Evolutionary conservation across 2,329 filamentous ascomycete genomes (phyloP), one percentile per base, ranked within the genome.

Genomic region (Diatrype stigma): DNA sequence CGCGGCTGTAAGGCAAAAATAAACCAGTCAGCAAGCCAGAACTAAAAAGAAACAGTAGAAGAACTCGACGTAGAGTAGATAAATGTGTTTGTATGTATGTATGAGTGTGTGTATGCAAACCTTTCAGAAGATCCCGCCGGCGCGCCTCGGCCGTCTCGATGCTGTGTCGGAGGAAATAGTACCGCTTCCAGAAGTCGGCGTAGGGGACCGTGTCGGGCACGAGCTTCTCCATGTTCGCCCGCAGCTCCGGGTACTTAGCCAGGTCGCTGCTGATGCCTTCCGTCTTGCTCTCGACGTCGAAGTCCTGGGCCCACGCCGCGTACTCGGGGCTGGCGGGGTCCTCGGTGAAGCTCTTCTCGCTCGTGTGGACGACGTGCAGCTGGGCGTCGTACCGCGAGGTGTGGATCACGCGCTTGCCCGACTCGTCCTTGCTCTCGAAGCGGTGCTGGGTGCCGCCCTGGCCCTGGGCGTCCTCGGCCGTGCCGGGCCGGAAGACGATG

Each of bases 171-270:
- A 97, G 73, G 75, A 96, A 99, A 69, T 97, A 97, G 71, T 99
- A 99, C 50, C 94, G 81, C 66, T 82, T 87, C 93, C 94, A 99
- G 68, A 99, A 99, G 48, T 87, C 82, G 48, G 77, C 80, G 64
- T 99, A 99, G 32, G 92, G 81, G n/a, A 96, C 89, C 60, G 84
- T 82, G 69, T 92, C 91, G 1, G 94, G 94, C n/a, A 99, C 94
- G 50, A 96, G 75, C 73, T 87, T 91, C 79, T 96, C 94, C 93
- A 99, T 97, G 0, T 91, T 91, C 23, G 79, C 72, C 60, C 92
- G 79, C 61, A 99, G 74, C 70, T 97, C 93, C 10, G 86, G 82
- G 64, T 96, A 96, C 66, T 87, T 90, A 58, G 92, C 85, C 59
- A 99, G 69, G 69, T 99, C 91, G 53, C 75, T 76, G 45, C 86